Evolutionary conservation across 306 rosid genomes (phyloP), one percentile per base, ranked within the genome.

Genomic region (Macrotyloma uniflorum): DNA sequence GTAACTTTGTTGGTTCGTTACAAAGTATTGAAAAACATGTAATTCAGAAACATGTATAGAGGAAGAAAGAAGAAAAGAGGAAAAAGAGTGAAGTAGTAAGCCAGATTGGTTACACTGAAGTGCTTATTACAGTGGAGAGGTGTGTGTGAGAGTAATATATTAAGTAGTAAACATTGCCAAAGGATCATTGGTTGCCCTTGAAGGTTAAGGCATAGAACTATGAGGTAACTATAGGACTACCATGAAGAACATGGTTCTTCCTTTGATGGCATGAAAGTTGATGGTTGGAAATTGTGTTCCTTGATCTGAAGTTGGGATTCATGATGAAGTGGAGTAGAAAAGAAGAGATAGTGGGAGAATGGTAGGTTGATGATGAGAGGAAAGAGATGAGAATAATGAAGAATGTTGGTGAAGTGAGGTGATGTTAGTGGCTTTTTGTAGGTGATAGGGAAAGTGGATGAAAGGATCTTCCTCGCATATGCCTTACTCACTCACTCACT

Each of bases 381-480:
- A 71, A 70, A 47, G 0, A 33, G 35, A 22, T 32, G 49, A 70
- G 49, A 54, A 64, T 50, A 71, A n/a, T n/a, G n/a, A n/a, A n/a
- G n/a, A n/a, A n/a, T n/a, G n/a, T 19, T 62, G 73, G 67, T 62
- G 46, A n/a, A 59, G 72, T 46, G 78, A 63, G 74, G 47, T 70
- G 33, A 61, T 47, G 32, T 30, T 11, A 78, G 76, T 78, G 83
- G 57, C 65, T 62, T 63, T n/a, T 71, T 63, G 74, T 79, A 49
- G 74, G 36, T 50, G 68, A 26, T 4, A 32, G 19, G 40, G 59
- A 28, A 40, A 72, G 79, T 53, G 79, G 79, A 64, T 38, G 26
- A 80, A 80, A 64, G 83, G 79, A 80, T 80, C 79, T 80, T 80
- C 83, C 4, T 53, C 2, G 79, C 59, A 80, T 80, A 80, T 80